Conservation (phyloP, 108 stramenopile species). For the Pseudonitzschia multiseries region DNA sequence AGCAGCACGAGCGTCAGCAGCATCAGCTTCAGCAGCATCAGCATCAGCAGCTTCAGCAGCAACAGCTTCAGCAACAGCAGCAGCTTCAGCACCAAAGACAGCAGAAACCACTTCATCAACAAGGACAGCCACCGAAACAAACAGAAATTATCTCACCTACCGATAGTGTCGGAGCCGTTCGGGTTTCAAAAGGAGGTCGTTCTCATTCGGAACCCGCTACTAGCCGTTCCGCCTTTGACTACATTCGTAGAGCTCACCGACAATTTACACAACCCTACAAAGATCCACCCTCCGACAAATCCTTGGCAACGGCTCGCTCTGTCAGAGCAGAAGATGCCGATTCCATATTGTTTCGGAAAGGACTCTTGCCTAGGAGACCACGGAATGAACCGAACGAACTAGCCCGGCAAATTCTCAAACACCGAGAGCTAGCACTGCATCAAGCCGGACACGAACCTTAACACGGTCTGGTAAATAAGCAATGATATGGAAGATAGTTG, state of each 20-base stretch:
- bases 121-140: background rate
- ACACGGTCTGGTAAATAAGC: background rate
- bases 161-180: conserved; percentile 9
- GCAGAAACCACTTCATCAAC: background rate
- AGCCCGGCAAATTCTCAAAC: conserved; percentile 1
- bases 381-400: background rate
- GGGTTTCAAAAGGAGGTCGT: background rate
- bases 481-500: no score
- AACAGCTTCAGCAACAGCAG: conserved; percentile 5
- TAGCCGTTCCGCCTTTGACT: background rate
- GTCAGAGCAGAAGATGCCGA: conserved; percentile 9
- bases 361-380: background rate
- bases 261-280: background rate
- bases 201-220: no score
- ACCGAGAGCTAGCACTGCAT: background rate
- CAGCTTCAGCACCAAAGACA: background rate
- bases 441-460: conserved; percentile 2
- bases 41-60: background rate
- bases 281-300: conserved; percentile 17
- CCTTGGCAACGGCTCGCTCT: conserved; percentile 10
- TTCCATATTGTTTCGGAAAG: background rate
- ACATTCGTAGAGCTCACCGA: conserved; percentile 3
- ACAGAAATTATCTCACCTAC: background rate
- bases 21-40: conserved; percentile 1
- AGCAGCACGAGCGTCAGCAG: background rate